A percentile compares a stretch with the other conserved stretches of the same genome.
These are phyloP conservation scores for Pseudogymnoascus sp. DNA, from an alignment of 2,329 filamentous ascomycete genomes.

Conservation along the genomic window DNA sequence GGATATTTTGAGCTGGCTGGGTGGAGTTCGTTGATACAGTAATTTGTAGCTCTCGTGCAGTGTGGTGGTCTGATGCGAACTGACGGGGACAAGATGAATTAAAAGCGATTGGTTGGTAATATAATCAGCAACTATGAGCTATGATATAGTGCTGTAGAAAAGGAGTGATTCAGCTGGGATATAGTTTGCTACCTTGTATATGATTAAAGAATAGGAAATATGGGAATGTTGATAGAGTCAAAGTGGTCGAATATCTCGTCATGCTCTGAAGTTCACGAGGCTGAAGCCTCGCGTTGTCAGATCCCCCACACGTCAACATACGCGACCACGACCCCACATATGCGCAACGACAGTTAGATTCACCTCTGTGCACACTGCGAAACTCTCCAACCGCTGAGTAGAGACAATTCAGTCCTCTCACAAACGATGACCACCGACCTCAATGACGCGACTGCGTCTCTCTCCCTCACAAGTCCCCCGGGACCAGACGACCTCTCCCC, in stretches of 20 bases:
- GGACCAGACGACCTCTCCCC: constrained; percentile 54
- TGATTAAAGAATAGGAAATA: constrained; percentile 5
- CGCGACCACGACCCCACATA: constrained; percentile 5
- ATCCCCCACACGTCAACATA: constrained; percentile 5
- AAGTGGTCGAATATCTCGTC: neutral
- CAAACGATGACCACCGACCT: constrained; percentile 17
- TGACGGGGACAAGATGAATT: neutral
- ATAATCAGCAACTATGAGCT: neutral
- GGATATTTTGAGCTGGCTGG: neutral
- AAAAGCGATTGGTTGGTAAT: neutral
- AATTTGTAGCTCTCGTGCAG: neutral
- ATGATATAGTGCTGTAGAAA: neutral
- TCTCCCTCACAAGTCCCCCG: constrained; percentile 26
- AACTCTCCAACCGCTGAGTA: neutral
- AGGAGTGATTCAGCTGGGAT: neutral
- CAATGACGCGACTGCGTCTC: constrained; percentile 14
- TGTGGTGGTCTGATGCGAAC: neutral
- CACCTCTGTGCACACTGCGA: neutral
- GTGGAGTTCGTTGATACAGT: neutral
- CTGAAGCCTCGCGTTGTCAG: neutral
- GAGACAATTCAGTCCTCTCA: neutral
- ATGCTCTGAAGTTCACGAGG: neutral
- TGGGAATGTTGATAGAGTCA: neutral
- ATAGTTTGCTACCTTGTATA: neutral
- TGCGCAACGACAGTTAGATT: neutral